These are phyloP conservation scores for Wakefieldia striispora DNA, from an alignment of 768 basidiomycete genomes.

Conservation along the genomic window DNA sequence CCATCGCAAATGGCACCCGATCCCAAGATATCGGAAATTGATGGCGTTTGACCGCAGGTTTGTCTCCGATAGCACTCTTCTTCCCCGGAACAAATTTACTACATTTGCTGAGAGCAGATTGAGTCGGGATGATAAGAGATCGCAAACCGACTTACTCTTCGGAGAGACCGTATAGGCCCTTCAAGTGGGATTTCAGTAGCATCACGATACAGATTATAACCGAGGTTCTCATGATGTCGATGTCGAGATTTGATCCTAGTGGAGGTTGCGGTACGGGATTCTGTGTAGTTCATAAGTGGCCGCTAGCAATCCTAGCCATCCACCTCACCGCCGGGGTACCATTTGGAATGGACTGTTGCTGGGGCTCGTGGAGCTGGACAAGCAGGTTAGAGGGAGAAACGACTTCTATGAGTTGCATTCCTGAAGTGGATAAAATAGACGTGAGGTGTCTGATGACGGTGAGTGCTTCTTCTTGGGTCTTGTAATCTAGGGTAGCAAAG, in stretches of 20 bases:
- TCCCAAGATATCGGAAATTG: slow-evolving; percentile 69
- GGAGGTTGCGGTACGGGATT: background rate
- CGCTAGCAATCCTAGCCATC: background rate
- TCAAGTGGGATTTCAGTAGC: slow-evolving; percentile 84
- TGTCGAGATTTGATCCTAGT: slow-evolving; percentile 8
- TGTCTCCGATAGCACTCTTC: slow-evolving; percentile 88
- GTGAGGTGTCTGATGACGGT: slow-evolving; percentile 82
- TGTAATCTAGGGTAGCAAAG: slow-evolving; percentile 89
- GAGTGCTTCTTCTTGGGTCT: slow-evolving; percentile 89
- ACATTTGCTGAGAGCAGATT: slow-evolving; percentile 68
- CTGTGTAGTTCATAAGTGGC: slow-evolving; percentile 1
- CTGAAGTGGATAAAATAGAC: slow-evolving; percentile 70
- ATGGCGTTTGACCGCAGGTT: slow-evolving; percentile 62
- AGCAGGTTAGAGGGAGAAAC: slow-evolving; percentile 71
- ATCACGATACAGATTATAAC: slow-evolving; percentile 82
- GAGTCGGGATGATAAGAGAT: background rate
- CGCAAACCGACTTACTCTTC: slow-evolving; percentile 70
- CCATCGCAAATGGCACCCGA: slow-evolving; percentile 64
- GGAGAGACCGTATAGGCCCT: slow-evolving; percentile 76
- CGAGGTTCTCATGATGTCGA: slow-evolving; percentile 57
- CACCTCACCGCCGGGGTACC: slow-evolving; percentile 6
- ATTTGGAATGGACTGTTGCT: slow-evolving; percentile 3
- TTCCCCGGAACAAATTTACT: slow-evolving; percentile 83
- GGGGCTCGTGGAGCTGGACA: slow-evolving; percentile 49
- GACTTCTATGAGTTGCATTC: slow-evolving; percentile 76